A percentile compares a stretch with the other conserved stretches of the same genome.
Evolutionary conservation across 176 grass and related monocot genomes (phyloP).

Genomic region (Aechmea fasciata): DNA sequence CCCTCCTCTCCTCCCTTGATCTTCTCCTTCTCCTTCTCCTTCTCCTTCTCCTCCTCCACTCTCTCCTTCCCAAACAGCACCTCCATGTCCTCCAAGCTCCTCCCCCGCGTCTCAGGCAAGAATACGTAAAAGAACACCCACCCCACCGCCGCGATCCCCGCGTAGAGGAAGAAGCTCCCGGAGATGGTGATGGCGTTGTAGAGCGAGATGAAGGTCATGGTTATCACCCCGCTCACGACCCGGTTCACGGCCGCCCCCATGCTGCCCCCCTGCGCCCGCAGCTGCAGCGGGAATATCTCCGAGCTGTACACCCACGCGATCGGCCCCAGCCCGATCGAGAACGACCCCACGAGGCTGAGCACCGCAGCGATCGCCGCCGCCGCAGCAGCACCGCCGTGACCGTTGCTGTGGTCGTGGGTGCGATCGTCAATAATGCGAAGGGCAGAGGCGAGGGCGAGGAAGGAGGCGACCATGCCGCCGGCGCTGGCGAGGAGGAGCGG

Average conservation of each 20-base stretch:
- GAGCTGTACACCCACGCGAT: slow-evolving; percentile 95
- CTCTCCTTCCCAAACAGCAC: slow-evolving; percentile 44
- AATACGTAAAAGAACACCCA: slow-evolving; percentile 74
- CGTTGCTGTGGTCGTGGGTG: neutral
- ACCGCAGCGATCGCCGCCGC: slow-evolving; percentile 39
- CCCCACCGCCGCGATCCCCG: slow-evolving; percentile 33
- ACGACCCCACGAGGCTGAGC: slow-evolving; percentile 53
- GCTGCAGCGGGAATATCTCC: slow-evolving; percentile 68
- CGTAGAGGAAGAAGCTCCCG: slow-evolving; percentile 70
- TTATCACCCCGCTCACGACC: slow-evolving; percentile 45
- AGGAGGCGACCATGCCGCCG: slow-evolving; percentile 59
- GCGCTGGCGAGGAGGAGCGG: slow-evolving; percentile 66
- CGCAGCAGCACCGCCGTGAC: slow-evolving; percentile 16
- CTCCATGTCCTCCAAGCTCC: slow-evolving; percentile 55
- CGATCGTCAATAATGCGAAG: slow-evolving; percentile 28
- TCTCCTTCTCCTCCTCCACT: slow-evolving; percentile 21
- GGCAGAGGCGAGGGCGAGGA: slow-evolving; percentile 31
- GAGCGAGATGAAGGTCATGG: slow-evolving; percentile 81
- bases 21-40: too few relatives aligned
- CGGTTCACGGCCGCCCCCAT: slow-evolving; percentile 65
- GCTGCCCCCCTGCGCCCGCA: slow-evolving; percentile 55
- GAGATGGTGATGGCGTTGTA: slow-evolving; percentile 52
- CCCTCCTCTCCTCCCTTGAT: neutral
- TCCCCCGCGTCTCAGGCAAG: slow-evolving; percentile 74
- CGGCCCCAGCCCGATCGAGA: slow-evolving; percentile 63